phyloP scores from a whole-genome alignment of 1,139 yeast species.

The Blastobotrys indianensis region DNA sequence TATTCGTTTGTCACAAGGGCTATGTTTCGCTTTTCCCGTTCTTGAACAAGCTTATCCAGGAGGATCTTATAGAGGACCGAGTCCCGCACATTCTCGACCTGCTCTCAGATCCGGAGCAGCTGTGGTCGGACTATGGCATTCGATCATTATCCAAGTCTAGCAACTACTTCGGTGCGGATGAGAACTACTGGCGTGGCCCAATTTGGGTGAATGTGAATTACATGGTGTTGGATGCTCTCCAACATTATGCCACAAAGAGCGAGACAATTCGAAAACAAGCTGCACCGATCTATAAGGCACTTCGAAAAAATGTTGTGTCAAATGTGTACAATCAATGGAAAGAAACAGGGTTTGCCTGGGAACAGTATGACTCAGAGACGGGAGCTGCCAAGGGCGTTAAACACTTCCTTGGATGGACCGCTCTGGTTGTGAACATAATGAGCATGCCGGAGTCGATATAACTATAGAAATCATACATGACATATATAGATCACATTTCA shows the following conservation, averaged over 20 bases:
- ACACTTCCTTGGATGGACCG: constrained; percentile 93
- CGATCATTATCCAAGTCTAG: constrained; percentile 74
- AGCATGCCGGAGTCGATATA: constrained; percentile 52
- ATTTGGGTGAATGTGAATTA: constrained; percentile 92
- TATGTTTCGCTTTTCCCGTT: constrained; percentile 85
- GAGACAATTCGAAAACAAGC: constrained; percentile 36
- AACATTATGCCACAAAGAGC: constrained; percentile 41
- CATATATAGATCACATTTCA: neutral
- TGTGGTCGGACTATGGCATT: constrained; percentile 78
- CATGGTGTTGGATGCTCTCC: constrained; percentile 64
- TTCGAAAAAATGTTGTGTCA: constrained; percentile 60
- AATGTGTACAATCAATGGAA: constrained; percentile 68
- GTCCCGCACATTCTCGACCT: constrained; percentile 42
- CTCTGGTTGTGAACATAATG: constrained; percentile 76
- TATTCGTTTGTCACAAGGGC: constrained; percentile 79
- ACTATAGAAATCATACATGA: neutral
- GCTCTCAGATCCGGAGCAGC: constrained; percentile 60
- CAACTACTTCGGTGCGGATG: constrained; percentile 63
- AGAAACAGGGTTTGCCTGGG: constrained; percentile 81
- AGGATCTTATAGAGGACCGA: constrained; percentile 29
- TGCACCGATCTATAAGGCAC: constrained; percentile 45
- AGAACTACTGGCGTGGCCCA: constrained; percentile 95
- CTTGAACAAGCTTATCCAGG: constrained; percentile 57
- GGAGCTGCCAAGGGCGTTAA: constrained; percentile 80
- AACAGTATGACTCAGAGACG: constrained; percentile 72